Evolutionary conservation across 768 basidiomycete species (phyloP).

Genomic region (Psilocybe azurescens): DNA sequence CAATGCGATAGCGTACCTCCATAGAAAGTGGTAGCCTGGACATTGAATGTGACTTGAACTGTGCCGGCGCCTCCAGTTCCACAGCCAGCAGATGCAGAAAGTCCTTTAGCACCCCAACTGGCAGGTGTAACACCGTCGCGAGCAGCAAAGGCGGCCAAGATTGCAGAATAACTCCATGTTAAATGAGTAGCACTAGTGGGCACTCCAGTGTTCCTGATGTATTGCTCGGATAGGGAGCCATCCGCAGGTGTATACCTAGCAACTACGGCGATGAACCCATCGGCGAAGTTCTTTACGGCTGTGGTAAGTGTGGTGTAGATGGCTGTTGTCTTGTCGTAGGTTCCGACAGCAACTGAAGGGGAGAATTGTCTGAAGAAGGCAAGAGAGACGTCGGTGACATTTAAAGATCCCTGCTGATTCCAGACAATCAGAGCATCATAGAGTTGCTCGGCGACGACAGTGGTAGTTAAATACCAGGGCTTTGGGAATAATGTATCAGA

Average conservation of each 20-base stretch:
- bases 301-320: slow-evolving; percentile 54
- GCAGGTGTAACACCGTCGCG: slow-evolving; percentile 50
- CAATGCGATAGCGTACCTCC: slow-evolving; percentile 52
- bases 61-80: slow-evolving; percentile 34
- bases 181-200: slow-evolving; percentile 70
- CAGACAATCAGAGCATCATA: slow-evolving; percentile 76
- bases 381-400: slow-evolving; percentile 65
- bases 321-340: slow-evolving; percentile 51
- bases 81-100: slow-evolving; percentile 52
- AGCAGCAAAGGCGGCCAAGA: slow-evolving; percentile 65
- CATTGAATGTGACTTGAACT: slow-evolving; percentile 62
- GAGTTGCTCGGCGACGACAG: slow-evolving; percentile 80
- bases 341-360: slow-evolving; percentile 53
- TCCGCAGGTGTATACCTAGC: slow-evolving; percentile 66
- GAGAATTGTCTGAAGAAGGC: slow-evolving; percentile 73
- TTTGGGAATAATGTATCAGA: slow-evolving; percentile 25
- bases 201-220: slow-evolving; percentile 48
- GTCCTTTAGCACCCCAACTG: slow-evolving; percentile 71
- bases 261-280: slow-evolving; percentile 65
- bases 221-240: slow-evolving; percentile 73
- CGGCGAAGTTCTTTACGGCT: slow-evolving; percentile 61
- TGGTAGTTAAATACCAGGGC: slow-evolving; percentile 80
- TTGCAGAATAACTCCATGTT: slow-evolving; percentile 80
- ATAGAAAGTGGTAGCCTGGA: slow-evolving; percentile 56
- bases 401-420: slow-evolving; percentile 53